phyloP scores from a whole-genome alignment of 2,329 filamentous ascomycete species.

The Calonectria montana region DNA sequence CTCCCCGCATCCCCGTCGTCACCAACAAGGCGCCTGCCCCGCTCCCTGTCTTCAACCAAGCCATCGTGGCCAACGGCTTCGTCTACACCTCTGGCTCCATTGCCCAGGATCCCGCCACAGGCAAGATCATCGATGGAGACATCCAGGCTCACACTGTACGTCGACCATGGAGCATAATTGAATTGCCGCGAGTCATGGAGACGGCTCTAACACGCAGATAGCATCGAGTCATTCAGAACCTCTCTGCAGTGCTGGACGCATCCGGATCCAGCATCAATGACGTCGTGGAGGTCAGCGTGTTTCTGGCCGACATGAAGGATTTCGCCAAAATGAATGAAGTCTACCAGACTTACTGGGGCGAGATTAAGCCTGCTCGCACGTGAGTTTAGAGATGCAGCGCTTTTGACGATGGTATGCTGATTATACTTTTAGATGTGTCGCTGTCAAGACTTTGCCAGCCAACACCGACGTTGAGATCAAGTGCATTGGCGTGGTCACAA shows the following conservation, averaged over 20 bases:
- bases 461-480: slow-evolving; percentile 47
- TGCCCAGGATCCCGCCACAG: slow-evolving; percentile 66
- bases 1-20: slow-evolving; percentile 33
- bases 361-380: slow-evolving; percentile 56
- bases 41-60: slow-evolving; percentile 37
- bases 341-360: slow-evolving; percentile 75
- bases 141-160: slow-evolving; percentile 72
- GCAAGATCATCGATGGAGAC: slow-evolving; percentile 71
- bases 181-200: not conserved
- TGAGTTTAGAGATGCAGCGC: slow-evolving; percentile 19
- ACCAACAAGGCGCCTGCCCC: slow-evolving; percentile 40
- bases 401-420: slow-evolving; percentile 1
- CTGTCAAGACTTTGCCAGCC: slow-evolving; percentile 45
- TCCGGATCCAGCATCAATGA: slow-evolving; percentile 72
- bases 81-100: slow-evolving; percentile 79
- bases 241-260: slow-evolving; percentile 75
- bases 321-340: slow-evolving; percentile 80
- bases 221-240: slow-evolving; percentile 74
- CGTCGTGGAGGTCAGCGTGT: slow-evolving; percentile 79
- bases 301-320: slow-evolving; percentile 77
- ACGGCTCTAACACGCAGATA: slow-evolving; percentile 15
- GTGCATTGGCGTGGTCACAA: slow-evolving; percentile 39
- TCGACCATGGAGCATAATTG: not conserved
- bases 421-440: slow-evolving; percentile 39
- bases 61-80: slow-evolving; percentile 66